Evolutionary conservation across 2,329 filamentous ascomycete genomes (phyloP).

Genomic region (Nemania abortiva): DNA sequence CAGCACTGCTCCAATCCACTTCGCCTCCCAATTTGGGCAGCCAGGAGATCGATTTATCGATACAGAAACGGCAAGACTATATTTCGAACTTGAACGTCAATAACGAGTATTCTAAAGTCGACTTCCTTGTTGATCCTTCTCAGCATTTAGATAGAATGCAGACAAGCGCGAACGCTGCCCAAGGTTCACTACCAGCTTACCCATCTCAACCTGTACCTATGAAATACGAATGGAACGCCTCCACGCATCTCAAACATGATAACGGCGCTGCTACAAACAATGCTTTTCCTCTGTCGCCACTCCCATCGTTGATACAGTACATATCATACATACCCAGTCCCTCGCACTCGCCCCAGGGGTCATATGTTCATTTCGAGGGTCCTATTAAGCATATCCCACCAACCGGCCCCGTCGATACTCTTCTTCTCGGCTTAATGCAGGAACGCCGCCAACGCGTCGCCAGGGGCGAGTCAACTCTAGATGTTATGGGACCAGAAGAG

Average conservation of each 20-base stretch:
- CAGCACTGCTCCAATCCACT: conserved; percentile 43
- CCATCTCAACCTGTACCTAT: conserved; percentile 62
- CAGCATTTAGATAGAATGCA: conserved; percentile 66
- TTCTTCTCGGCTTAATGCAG: conserved; percentile 84
- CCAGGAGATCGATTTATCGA: conserved; percentile 52
- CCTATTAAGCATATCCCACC: conserved; percentile 71
- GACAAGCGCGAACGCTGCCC: conserved; percentile 62
- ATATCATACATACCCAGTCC: conserved; percentile 36
- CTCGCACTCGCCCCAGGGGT: conserved; percentile 17
- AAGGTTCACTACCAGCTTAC: conserved; percentile 58
- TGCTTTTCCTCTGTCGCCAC: conserved; percentile 19
- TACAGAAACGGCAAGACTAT: conserved; percentile 63
- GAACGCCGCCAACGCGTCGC: conserved; percentile 75
- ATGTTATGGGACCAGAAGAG: conserved; percentile 81
- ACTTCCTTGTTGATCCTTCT: conserved; percentile 75
- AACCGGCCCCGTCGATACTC: conserved; percentile 80
- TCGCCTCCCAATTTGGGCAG: conserved; percentile 46
- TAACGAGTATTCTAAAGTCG: conserved; percentile 75
- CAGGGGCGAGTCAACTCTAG: conserved; percentile 72
- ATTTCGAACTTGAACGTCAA: conserved; percentile 70
- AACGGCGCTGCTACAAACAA: conserved; percentile 20
- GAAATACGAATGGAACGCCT: conserved; percentile 63
- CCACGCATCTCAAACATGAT: conserved; percentile 30
- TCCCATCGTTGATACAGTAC: conserved; percentile 11
- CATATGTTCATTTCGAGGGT: conserved; percentile 42